Evolutionary conservation across 83 land plant genomes (phyloP), one percentile per base, ranked within the genome.

Genomic region (Diphasiastrum complanatum): DNA sequence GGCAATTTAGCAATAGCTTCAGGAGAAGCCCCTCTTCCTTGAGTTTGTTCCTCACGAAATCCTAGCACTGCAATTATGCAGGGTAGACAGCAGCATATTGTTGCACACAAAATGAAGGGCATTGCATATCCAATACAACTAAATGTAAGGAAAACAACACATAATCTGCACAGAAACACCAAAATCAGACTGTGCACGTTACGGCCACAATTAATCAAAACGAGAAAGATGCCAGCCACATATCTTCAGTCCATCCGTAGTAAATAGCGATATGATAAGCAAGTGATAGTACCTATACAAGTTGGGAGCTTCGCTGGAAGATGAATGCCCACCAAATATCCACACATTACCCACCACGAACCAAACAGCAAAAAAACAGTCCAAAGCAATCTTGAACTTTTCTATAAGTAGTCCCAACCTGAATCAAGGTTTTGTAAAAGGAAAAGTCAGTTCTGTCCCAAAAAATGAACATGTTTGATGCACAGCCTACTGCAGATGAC

Each of bases 361-460:
- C 95, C 95, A 87, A 25, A 85, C 78, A 25, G 91, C 91, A 78
- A 88, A 88, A 67, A 85, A 88, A 75, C 87, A 88, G 58, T 88
- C 95, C 63, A 85, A 64, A n/a, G 79, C 87, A 79, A 82, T 75
- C 55, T 88, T 88, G 47, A 85, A 71, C 61, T 83, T 72, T 25
- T 82, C 83, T 33, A 85, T 75, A 6, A 82, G 57, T 1, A 68
- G 54, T 1, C 75, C 74, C 48, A 83, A 30, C 75, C 92, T 86
- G 80, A 33, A 36, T 2, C 49, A 2, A 5, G 16, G 24, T 24
- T 35, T 35, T 56, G 43, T 35, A n/a, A n/a, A n/a, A n/a, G n/a
- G n/a, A n/a, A n/a, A n/a, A n/a, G n/a, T n/a, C n/a, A n/a, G n/a
- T n/a, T n/a, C n/a, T n/a, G n/a, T n/a, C n/a, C n/a, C n/a, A n/a